Percentiles rank a stretch among this genome's conserved stretches.
These are phyloP conservation scores for Fusarium tupiense DNA, from an alignment of 2,329 filamentous ascomycete species.

Conservation along the genomic window DNA sequence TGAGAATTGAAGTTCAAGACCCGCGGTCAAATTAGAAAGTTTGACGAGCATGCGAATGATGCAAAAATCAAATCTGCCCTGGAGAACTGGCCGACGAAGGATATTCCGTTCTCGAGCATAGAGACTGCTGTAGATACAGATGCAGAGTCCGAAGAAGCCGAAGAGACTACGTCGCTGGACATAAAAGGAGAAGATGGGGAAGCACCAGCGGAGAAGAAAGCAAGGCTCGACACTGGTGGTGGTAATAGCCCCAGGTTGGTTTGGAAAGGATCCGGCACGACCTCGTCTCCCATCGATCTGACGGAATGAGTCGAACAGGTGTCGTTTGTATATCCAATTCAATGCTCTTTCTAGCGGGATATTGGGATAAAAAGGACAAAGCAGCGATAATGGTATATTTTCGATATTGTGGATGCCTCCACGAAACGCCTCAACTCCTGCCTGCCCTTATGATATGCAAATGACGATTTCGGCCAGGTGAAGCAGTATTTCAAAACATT, in stretches of 20 bases:
- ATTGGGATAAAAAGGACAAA: background rate
- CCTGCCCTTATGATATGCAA: slow-evolving; percentile 30
- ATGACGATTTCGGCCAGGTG: background rate
- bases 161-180: background rate
- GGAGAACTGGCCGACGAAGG: slow-evolving; percentile 10
- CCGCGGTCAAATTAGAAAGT: background rate
- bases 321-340: background rate
- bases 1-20: background rate
- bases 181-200: background rate
- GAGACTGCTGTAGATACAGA: background rate
- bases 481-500: background rate
- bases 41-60: background rate
- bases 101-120: slow-evolving; percentile 13
- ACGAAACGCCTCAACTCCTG: slow-evolving; percentile 35
- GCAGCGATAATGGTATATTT: slow-evolving; percentile 29
- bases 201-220: background rate
- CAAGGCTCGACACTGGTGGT: background rate
- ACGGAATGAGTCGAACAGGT: background rate
- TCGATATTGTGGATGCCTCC: slow-evolving; percentile 12
- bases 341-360: background rate
- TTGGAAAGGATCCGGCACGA: background rate
- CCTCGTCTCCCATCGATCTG: background rate
- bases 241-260: background rate
- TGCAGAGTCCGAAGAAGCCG: background rate
- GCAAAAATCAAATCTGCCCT: background rate